These are phyloP conservation scores for Neofusicoccum sp. DNA, from an alignment of 2,329 filamentous ascomycete genomes.

Conservation along the genomic window DNA sequence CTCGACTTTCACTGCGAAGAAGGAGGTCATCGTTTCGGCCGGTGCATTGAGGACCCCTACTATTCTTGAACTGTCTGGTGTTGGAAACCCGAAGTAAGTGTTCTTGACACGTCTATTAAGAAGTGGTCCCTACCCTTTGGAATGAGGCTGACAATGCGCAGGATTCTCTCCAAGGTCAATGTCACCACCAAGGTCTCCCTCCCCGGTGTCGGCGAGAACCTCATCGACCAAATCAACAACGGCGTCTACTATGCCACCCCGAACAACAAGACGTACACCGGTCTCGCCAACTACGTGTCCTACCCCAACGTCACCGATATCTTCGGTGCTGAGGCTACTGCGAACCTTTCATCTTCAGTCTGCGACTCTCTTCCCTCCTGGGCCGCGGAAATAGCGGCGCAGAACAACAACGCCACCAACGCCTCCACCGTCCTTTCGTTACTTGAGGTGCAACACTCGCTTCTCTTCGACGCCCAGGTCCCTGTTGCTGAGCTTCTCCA, in stretches of 20 bases:
- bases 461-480: constrained; percentile 42
- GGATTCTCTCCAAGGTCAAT: constrained; percentile 21
- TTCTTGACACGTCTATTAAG: too few species aligned
- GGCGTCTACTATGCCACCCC: constrained; percentile 15
- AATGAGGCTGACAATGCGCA: neutral
- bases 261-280: constrained; percentile 24
- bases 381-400: constrained; percentile 20
- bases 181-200: constrained; percentile 15
- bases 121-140: too few species aligned
- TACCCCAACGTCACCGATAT: constrained; percentile 26
- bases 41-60: constrained; percentile 21
- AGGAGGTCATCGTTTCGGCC: constrained; percentile 25
- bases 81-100: constrained; percentile 21
- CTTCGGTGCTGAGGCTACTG: constrained; percentile 23
- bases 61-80: constrained; percentile 22
- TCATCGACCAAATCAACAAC: constrained; percentile 26
- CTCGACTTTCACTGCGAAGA: neutral
- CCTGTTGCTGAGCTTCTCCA: constrained; percentile 31
- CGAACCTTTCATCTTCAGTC: constrained; percentile 22
- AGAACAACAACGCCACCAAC: constrained; percentile 16
- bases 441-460: constrained; percentile 24
- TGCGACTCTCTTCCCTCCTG: constrained; percentile 22
- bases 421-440: constrained; percentile 25
- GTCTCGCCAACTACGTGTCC: constrained; percentile 26
- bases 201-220: constrained; percentile 25